Evolutionary conservation across 176 grass and related monocot genomes (phyloP).

Genomic region (Raddia distichophylla): DNA sequence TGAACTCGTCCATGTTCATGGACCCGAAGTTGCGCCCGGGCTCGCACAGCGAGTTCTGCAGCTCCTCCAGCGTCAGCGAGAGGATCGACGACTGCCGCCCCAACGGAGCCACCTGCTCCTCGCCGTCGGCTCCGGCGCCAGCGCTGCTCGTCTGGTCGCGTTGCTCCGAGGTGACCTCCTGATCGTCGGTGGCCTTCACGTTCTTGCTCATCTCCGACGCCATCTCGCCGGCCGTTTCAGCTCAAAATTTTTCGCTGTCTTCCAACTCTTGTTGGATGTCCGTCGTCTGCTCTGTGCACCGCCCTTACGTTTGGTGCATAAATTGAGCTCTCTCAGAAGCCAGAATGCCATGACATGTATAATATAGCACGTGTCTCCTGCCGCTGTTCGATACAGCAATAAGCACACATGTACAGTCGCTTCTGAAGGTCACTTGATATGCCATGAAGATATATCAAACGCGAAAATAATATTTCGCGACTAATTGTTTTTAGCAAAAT

Average conservation of each 20-base stretch:
- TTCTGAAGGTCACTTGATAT: too few relatives aligned
- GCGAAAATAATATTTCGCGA: too few relatives aligned
- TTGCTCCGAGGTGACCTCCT: constrained; percentile 77
- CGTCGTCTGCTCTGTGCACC: constrained; percentile 3
- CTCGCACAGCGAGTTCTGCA: constrained; percentile 82
- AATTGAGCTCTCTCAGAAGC: too few relatives aligned
- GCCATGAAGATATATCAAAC: too few relatives aligned
- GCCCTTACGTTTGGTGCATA: too few relatives aligned
- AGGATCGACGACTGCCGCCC: constrained; percentile 68
- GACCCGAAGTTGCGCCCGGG: constrained; percentile 80
- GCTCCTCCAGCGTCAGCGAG: constrained; percentile 77
- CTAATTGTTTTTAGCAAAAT: too few relatives aligned
- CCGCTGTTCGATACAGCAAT: too few relatives aligned
- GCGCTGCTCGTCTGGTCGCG: constrained; percentile 19
- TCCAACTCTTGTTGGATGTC: not conserved
- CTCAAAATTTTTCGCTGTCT: not conserved
- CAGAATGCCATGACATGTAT: too few relatives aligned
- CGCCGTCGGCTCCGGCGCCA: not conserved
- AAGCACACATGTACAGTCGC: too few relatives aligned
- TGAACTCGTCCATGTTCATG: constrained; percentile 99
- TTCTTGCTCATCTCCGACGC: constrained; percentile 50
- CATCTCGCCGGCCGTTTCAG: not conserved
- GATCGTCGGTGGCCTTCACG: constrained; percentile 47
- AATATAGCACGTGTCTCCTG: too few relatives aligned
- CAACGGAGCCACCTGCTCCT: constrained; percentile 37